Evolutionary conservation across 768 basidiomycete genomes (phyloP), one percentile per base, ranked within the genome.

Genomic region (Baorangia bicolor): DNA sequence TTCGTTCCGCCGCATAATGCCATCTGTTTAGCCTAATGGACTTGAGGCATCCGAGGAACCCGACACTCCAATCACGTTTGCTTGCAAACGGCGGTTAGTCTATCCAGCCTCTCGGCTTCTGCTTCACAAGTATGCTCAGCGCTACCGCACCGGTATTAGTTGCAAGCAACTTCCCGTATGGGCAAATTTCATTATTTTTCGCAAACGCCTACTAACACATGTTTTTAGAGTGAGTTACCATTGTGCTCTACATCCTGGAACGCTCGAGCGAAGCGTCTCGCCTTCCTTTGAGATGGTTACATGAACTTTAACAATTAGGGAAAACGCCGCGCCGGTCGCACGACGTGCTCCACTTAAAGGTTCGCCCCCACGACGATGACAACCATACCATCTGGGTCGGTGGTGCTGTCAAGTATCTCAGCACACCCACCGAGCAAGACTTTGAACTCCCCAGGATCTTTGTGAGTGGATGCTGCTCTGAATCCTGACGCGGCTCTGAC

Each of bases 31-130:
- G 62, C 62, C 62, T 12, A 56, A 68, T 54, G 75, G 76, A 16
- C 70, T 75, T 60, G 82, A 81, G 67, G 74, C 81, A 7, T 77
- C 75, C 0, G 80, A 79, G 43, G 83, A 85, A 85, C 66, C 84
- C 82, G 2, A 81, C 81, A 39, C 75, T 85, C 21, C 83, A 85
- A 66, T 75, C 77, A 18, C 78, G 83, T 33, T 69, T 84, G 49
- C 85, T 84, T 70, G 77, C 81, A 1, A 85, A 86, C 63, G 77
- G 77, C 40, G 80, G 79, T 74, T 60, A 57, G 68, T 49, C 41
- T 34, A 9, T 38, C 34, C 18, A 21, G 41, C 48, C 10, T 21
- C 8, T 12, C 21, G 3, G 11, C 10, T 46, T 40, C 14, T 41
- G 5, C 21, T 37, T n/a, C 23, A 20, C 8, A 23, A 10, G 25